Conservation (phyloP, 2,329 filamentous ascomycete genomes). For the Mycosphaerelloides madeirae region DNA sequence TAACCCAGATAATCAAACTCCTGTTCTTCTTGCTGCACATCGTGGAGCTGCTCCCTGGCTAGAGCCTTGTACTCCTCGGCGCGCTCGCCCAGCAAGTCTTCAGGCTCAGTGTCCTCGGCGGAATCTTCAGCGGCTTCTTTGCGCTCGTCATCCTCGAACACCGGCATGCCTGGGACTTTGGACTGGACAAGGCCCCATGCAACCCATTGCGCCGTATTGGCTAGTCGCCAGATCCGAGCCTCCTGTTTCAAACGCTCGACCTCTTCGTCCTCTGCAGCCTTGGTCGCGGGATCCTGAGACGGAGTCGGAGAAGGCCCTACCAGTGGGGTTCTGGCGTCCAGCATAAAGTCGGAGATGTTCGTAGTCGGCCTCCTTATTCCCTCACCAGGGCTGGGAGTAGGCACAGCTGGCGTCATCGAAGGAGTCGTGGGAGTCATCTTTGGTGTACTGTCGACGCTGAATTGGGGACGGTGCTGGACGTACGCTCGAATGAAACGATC, state of each 20-base stretch:
- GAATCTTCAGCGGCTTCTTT: conserved; percentile 9
- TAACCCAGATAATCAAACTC: conserved; percentile 93
- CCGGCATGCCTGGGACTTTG: conserved; percentile 69
- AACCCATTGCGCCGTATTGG: conserved; percentile 86
- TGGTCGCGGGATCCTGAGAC: conserved; percentile 46
- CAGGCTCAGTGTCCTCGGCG: conserved; percentile 24
- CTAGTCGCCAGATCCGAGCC: conserved; percentile 76
- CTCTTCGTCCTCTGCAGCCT: conserved; percentile 57
- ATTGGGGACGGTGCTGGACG: conserved; percentile 71
- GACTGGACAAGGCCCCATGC: conserved; percentile 97
- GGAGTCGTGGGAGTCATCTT: conserved; percentile 21
- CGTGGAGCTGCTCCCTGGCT: conserved; percentile 26
- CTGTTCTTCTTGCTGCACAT: conserved; percentile 57
- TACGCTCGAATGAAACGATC: conserved; percentile 81
- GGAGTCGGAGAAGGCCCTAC: conserved; percentile 19
- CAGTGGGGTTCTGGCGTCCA: conserved; percentile 58
- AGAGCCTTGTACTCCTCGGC: conserved; percentile 25
- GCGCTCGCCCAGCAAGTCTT: conserved; percentile 29
- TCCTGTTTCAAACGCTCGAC: conserved; percentile 70
- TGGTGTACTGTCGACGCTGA: conserved; percentile 46
- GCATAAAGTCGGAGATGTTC: conserved; percentile 63
- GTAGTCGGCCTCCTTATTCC: conserved; percentile 31
- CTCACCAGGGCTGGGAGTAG: conserved; percentile 25
- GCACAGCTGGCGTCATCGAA: conserved; percentile 19
- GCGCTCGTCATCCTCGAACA: conserved; percentile 29